A percentile compares a stretch with the other conserved stretches of the same genome.
phyloP scores from a whole-genome alignment of 2,329 filamentous ascomycete species.

The Parafenestella ontariensis region DNA sequence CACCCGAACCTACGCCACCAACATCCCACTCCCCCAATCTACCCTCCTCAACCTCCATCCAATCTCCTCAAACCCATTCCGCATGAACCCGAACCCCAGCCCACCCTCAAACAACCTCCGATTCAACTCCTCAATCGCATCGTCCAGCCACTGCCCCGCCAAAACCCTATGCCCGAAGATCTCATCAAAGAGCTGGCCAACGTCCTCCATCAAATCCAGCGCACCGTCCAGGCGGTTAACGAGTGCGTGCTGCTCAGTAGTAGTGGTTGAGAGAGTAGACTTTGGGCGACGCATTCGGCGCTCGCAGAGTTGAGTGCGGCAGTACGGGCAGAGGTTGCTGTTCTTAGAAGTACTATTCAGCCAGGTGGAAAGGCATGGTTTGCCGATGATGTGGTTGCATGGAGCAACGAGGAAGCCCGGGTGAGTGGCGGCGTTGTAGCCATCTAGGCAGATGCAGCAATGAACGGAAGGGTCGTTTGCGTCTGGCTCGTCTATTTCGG shows the following conservation, averaged over 20 bases:
- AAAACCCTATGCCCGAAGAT: neutral
- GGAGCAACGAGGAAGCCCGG: constrained; percentile 9
- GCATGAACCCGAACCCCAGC: constrained; percentile 3
- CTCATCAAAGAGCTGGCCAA: neutral
- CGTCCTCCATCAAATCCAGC: neutral
- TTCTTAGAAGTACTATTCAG: constrained; percentile 16
- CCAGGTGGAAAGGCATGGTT: constrained; percentile 14
- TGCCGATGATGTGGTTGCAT: constrained; percentile 19
- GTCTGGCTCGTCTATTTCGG: neutral
- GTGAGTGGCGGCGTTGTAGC: constrained; percentile 5
- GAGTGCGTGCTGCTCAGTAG: neutral
- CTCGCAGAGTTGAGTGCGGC: constrained; percentile 14
- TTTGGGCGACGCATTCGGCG: constrained; percentile 6
- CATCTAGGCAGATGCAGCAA: constrained; percentile 20
- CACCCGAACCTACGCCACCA: neutral
- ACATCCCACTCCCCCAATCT: constrained; percentile 5
- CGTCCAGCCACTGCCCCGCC: neutral
- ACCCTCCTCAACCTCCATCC: constrained; percentile 7
- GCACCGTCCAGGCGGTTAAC: neutral
- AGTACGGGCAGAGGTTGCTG: constrained; percentile 19
- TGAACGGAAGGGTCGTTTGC: neutral
- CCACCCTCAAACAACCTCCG: constrained; percentile 10
- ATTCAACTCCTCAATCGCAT: constrained; percentile 7
- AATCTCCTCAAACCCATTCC: neutral
- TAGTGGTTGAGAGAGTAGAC: neutral